phyloP scores from a whole-genome alignment of 2,329 filamentous ascomycete species.

The Ophiostoma quercus region DNA sequence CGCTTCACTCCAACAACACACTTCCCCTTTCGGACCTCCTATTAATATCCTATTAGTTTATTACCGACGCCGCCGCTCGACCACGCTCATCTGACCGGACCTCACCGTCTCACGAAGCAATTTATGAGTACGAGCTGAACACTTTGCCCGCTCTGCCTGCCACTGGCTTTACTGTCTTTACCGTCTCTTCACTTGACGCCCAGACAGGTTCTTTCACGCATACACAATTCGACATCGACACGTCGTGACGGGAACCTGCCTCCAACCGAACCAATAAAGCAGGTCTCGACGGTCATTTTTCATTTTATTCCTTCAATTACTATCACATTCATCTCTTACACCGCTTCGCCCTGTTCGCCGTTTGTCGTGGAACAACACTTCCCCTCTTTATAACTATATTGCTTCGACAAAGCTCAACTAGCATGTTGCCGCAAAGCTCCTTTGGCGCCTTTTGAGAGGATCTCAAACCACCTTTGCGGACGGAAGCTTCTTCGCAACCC shows the following conservation, averaged over 20 bases:
- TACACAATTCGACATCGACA: not conserved
- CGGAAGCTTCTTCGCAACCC: not conserved
- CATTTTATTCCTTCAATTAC: not conserved
- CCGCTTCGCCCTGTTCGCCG: constrained; percentile 3
- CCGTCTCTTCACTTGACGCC: not conserved
- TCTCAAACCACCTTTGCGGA: not conserved
- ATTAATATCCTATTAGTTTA: constrained; percentile 13
- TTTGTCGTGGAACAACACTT: not conserved
- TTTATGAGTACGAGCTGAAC: constrained; percentile 11
- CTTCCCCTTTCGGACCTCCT: constrained; percentile 9
- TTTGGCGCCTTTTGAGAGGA: not conserved
- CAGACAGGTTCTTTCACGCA: not conserved
- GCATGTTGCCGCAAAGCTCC: constrained; percentile 4
- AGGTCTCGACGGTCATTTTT: not conserved
- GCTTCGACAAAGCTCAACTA: not conserved
- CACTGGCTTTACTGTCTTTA: not conserved
- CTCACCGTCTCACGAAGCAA: constrained; percentile 12
- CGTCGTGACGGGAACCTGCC: constrained; percentile 1
- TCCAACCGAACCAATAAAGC: constrained; percentile 9
- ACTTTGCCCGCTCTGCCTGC: not conserved
- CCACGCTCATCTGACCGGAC: not conserved
- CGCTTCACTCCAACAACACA: not conserved
- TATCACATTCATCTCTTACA: not conserved
- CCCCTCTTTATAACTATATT: not conserved
- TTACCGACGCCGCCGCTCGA: constrained; percentile 2